Percentiles rank a stretch among this genome's conserved stretches.
phyloP scores from a whole-genome alignment of 1,284 basidiomycete genomes.

The Irpex lacteus region DNA sequence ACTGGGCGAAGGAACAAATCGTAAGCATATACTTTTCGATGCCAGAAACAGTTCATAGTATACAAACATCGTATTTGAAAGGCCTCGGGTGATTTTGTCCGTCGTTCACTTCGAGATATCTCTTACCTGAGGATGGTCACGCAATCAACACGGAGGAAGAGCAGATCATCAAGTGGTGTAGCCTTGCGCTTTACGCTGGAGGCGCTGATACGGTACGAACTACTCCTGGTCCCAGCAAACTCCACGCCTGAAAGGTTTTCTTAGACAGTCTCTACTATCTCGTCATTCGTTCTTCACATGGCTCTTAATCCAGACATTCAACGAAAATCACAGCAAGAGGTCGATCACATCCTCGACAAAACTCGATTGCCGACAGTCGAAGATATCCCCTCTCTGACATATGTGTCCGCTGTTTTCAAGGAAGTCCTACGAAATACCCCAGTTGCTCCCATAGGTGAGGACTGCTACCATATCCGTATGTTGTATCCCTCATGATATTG shows the following conservation, averaged over 20 bases:
- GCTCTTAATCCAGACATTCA: conserved; percentile 18
- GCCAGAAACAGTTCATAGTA: not conserved
- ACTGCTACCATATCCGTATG: not conserved
- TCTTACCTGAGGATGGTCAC: too few relatives aligned
- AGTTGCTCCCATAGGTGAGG: not conserved
- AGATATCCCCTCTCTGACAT: not conserved
- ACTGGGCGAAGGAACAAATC: not conserved
- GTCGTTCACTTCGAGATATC: too few relatives aligned
- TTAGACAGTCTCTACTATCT: not conserved
- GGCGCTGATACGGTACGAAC: not conserved
- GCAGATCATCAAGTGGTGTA: not conserved
- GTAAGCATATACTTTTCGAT: not conserved
- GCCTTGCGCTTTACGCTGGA: not conserved
- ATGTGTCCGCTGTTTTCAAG: not conserved
- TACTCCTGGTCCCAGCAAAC: not conserved
- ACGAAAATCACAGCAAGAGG: not conserved
- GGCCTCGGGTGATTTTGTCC: too few relatives aligned
- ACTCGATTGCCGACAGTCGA: not conserved
- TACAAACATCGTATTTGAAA: too few relatives aligned
- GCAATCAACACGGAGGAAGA: not conserved
- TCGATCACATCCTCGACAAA: not conserved
- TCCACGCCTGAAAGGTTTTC: too few relatives aligned
- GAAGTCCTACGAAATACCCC: not conserved
- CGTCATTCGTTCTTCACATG: conserved; percentile 19
- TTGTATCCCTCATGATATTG: too few relatives aligned